A percentile compares a stretch with the other conserved stretches of the same genome.
Evolutionary conservation across 805 yeast genomes (phyloP).

Genomic region (Zygoascus flipseniorum): DNA sequence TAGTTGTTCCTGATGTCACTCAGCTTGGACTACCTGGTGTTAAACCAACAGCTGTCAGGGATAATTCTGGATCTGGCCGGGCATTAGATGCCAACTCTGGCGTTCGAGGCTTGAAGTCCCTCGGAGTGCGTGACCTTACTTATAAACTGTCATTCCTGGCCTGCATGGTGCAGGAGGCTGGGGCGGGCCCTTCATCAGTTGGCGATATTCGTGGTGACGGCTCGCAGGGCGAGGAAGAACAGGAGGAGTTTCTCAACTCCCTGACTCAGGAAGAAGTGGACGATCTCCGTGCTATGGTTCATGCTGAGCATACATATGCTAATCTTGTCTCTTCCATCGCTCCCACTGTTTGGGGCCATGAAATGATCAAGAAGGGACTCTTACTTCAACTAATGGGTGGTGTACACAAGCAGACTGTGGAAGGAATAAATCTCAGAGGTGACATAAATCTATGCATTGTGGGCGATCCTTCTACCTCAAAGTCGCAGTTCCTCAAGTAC

Average conservation of each 20-base stretch:
- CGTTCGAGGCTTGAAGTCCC: constrained; percentile 75
- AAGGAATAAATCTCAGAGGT: constrained; percentile 92
- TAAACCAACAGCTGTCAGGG: constrained; percentile 74
- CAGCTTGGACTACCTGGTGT: constrained; percentile 94
- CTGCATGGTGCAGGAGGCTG: constrained; percentile 72
- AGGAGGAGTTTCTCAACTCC: constrained; percentile 69
- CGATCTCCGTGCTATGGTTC: constrained; percentile 84
- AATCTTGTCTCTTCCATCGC: constrained; percentile 83
- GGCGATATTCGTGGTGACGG: constrained; percentile 34
- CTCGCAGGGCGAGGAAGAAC: constrained; percentile 56
- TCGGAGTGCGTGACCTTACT: constrained; percentile 93
- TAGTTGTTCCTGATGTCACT: constrained; percentile 88
- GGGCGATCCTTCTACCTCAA: constrained; percentile 97
- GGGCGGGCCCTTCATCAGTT: constrained; percentile 27
- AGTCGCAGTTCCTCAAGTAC: constrained; percentile 90
- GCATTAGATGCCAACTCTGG: constrained; percentile 70
- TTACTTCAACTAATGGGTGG: constrained; percentile 87
- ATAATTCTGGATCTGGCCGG: constrained; percentile 46
- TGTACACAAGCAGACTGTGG: constrained; percentile 87
- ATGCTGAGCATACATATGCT: constrained; percentile 74
- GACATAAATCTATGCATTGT: constrained; percentile 94
- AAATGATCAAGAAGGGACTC: constrained; percentile 85
- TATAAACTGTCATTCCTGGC: constrained; percentile 88
- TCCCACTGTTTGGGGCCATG: constrained; percentile 96
- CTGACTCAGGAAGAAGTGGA: constrained; percentile 73